These are phyloP conservation scores for Atkinsonella hypoxylon DNA, from an alignment of 2,329 filamentous ascomycete species.

Conservation along the genomic window DNA sequence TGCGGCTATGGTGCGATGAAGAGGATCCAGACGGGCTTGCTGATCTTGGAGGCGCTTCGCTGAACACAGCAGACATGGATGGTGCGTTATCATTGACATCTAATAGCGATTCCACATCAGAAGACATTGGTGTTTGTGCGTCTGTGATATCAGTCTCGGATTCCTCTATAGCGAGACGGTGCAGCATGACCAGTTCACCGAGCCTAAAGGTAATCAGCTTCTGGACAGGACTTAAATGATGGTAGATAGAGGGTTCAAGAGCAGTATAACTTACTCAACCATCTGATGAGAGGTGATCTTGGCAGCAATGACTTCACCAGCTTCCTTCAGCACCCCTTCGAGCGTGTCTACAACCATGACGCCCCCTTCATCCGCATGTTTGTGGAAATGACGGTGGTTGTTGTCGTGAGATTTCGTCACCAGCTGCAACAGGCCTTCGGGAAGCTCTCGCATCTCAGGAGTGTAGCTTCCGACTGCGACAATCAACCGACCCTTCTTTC, in stretches of 20 bases:
- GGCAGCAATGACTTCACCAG: conserved; percentile 76
- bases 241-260: not conserved
- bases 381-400: conserved; percentile 50
- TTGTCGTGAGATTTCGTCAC: conserved; percentile 35
- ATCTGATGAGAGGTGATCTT: conserved; percentile 61
- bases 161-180: conserved; percentile 30
- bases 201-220: conserved; percentile 32
- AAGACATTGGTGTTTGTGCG: conserved; percentile 14
- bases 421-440: conserved; percentile 61
- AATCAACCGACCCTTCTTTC: conserved; percentile 59
- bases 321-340: conserved; percentile 67
- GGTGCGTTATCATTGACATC: conserved; percentile 22
- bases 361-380: conserved; percentile 50
- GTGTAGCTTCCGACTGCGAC: conserved; percentile 60
- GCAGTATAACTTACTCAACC: conserved; percentile 51
- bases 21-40: conserved; percentile 22
- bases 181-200: conserved; percentile 63
- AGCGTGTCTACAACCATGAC: conserved; percentile 65
- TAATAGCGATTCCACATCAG: conserved; percentile 11
- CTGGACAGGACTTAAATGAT: conserved; percentile 7
- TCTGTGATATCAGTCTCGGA: conserved; percentile 21
- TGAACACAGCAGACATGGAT: conserved; percentile 30
- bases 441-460: conserved; percentile 70
- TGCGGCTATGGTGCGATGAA: conserved; percentile 17
- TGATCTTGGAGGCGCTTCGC: conserved; percentile 14